Base-by-base conservation (phyloP, 768 basidiomycete species). In the Macrolepiota fuliginosa region DNA sequence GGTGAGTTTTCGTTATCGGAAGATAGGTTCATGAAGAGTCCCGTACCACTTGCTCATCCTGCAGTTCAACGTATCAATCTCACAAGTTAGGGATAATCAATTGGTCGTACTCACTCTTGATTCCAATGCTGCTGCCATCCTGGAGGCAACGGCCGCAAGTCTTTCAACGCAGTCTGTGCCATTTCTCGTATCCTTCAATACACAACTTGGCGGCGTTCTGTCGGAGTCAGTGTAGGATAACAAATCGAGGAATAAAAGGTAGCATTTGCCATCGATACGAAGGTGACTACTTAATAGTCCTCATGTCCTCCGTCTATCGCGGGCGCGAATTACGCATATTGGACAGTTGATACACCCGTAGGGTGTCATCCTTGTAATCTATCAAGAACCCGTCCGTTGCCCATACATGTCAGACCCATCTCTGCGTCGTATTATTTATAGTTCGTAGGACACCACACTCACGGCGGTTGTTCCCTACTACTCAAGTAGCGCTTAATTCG, bases 111-210 rank as follows among this genome's bases (percentile, higher is more conserved):
- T 56, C 45, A 56, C 56, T 56, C 56, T 35, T 45, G n/a, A 22
- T 42, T 56, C 56, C 56, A 56, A 24, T 46, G 56, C 19, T 56
- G 56, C 11, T 56, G 56, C 56, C 56, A 56, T 19, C 56, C 56
- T 1, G 56, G 56, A 32, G 56, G 56, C 17, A 56, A 22, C 12
- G 55, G 42, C 15, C 56, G 56, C 27, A 29, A 29, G 19, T 56
- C 56, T 35, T 32, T 47, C 17, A 35, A 15, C 27, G 9, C 19
- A 37, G 12, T 47, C 6, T 56, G 56, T 24, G 45, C 56, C 56
- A 56, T 56, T 12, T 12, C 9, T 27, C 13, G 12, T 13, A 42
- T 4, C 12, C 29, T 32, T 32, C 29, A 32, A 7, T 32, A 3
- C 7, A 32, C 29, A 32, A 32, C 29, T 32, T 32, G 3, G 29